Conservation (phyloP, 108 stramenopile genomes). For the Conticribra guillardii region DNA sequence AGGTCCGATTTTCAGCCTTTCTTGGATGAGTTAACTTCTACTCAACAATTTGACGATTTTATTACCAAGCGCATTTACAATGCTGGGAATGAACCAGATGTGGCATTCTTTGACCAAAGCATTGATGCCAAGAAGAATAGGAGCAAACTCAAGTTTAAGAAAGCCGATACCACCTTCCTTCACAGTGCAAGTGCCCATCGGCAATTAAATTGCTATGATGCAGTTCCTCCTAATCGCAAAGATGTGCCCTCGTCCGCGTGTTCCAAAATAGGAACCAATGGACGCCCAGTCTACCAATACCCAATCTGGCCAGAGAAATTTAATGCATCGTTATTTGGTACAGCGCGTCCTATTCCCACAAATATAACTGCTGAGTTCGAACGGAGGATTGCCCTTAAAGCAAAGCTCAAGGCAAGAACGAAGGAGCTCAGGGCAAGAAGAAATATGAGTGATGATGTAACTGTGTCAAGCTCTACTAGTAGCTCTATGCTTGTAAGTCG, state of each 20-base stretch:
- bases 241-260: slow-evolving; percentile 24
- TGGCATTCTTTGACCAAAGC: slow-evolving; percentile 89
- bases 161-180: slow-evolving; percentile 75
- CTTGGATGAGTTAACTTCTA: slow-evolving; percentile 67
- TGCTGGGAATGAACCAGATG: slow-evolving; percentile 68
- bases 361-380: slow-evolving; percentile 87
- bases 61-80: slow-evolving; percentile 84
- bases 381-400: slow-evolving; percentile 64
- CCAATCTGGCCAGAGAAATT: slow-evolving; percentile 77
- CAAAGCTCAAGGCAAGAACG: slow-evolving; percentile 37
- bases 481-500: too few relatives aligned
- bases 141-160: slow-evolving; percentile 66
- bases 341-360: slow-evolving; percentile 77
- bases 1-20: slow-evolving; percentile 71
- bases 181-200: slow-evolving; percentile 82
- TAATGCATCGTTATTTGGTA: slow-evolving; percentile 56
- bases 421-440: background rate
- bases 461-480: background rate
- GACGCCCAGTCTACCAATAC: slow-evolving; percentile 55
- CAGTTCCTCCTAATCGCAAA: slow-evolving; percentile 60
- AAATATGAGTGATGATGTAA: background rate
- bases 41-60: slow-evolving; percentile 91
- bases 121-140: slow-evolving; percentile 84
- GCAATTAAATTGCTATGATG: slow-evolving; percentile 65
- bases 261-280: slow-evolving; percentile 11